phyloP scores from a whole-genome alignment of 768 basidiomycete species.

The Amanita rubescens region DNA sequence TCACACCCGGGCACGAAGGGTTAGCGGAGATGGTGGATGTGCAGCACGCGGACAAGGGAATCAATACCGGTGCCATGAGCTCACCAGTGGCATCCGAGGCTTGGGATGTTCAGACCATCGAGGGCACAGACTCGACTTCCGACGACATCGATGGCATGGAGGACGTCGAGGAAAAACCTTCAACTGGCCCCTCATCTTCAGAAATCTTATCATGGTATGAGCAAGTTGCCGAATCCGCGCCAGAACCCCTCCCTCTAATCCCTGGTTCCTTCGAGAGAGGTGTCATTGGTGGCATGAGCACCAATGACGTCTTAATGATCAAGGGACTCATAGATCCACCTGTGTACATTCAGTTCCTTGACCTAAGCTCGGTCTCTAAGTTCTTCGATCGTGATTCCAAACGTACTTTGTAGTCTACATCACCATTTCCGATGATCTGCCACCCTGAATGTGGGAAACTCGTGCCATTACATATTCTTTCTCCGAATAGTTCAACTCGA shows the following conservation, averaged over 20 bases:
- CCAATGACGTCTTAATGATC: constrained; percentile 12
- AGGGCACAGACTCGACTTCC: background rate
- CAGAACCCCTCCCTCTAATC: constrained; percentile 9
- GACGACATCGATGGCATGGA: constrained; percentile 4
- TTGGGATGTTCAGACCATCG: constrained; percentile 1
- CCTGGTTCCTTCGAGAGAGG: constrained; percentile 15
- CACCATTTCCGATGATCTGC: too few species aligned
- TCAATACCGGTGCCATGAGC: constrained; percentile 4
- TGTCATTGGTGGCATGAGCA: constrained; percentile 9
- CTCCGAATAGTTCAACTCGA: too few species aligned
- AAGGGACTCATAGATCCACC: constrained; percentile 11
- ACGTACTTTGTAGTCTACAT: background rate
- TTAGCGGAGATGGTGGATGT: constrained; percentile 7
- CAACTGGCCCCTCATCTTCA: constrained; percentile 4
- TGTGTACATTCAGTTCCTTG: constrained; percentile 7
- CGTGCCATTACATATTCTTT: too few species aligned
- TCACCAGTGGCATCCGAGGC: constrained; percentile 3
- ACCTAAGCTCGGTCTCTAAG: background rate
- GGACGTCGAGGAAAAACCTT: constrained; percentile 6
- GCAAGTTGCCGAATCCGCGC: constrained; percentile 6
- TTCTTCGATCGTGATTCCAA: background rate
- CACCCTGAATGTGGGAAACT: too few species aligned
- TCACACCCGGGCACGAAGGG: background rate
- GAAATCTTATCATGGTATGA: constrained; percentile 12
- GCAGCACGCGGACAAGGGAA: constrained; percentile 1